Evolutionary conservation across 1,139 yeast species (phyloP).

Genomic region (Taphrina flavorubra): DNA sequence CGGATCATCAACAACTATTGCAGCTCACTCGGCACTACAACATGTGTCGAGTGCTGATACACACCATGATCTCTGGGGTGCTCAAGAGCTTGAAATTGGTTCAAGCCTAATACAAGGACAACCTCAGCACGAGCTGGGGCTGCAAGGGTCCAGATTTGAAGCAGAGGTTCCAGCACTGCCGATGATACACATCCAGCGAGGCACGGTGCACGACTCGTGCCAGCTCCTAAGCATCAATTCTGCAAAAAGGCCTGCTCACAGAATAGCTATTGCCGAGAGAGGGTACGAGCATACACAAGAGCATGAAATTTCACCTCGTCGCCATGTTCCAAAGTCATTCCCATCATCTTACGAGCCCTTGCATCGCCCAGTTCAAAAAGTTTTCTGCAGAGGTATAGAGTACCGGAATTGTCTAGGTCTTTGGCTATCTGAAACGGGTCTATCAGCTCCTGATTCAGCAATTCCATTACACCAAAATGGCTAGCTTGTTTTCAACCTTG

Average conservation of each 20-base stretch:
- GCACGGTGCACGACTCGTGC: too few species aligned
- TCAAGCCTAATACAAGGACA: not conserved
- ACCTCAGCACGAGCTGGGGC: too few species aligned
- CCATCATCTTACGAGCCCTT: slow-evolving; percentile 26
- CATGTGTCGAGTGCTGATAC: not conserved
- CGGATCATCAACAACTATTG: not conserved
- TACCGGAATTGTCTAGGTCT: slow-evolving; percentile 35
- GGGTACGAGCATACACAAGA: not conserved
- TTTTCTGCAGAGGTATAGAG: slow-evolving; percentile 15
- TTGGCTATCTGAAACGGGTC: slow-evolving; percentile 24
- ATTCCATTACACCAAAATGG: too few species aligned
- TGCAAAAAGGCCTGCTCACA: too few species aligned
- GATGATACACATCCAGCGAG: too few species aligned
- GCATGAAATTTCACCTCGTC: not conserved
- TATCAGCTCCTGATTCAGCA: not conserved
- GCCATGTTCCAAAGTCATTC: not conserved
- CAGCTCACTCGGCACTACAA: not conserved
- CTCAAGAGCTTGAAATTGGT: slow-evolving; percentile 4
- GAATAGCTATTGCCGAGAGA: too few species aligned
- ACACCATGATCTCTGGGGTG: not conserved
- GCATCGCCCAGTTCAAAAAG: not conserved
- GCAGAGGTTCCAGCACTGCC: too few species aligned
- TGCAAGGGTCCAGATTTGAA: too few species aligned
- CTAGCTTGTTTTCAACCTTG: too few species aligned
- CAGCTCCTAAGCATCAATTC: too few species aligned